These are phyloP conservation scores for Camptophora hylomeconis DNA, from an alignment of 2,329 filamentous ascomycete species.

Conservation along the genomic window DNA sequence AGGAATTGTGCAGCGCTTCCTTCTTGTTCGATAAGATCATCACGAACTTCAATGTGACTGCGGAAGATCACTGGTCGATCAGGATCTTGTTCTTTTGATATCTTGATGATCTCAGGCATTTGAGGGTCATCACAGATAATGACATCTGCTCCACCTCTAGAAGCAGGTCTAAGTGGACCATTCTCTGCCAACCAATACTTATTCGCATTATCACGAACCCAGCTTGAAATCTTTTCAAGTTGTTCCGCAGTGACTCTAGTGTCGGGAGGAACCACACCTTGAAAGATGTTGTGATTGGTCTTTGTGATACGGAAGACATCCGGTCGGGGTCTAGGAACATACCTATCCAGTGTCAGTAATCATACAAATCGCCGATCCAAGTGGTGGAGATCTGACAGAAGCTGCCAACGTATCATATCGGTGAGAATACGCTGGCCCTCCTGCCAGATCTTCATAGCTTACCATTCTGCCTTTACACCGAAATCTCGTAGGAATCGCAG, in stretches of 20 bases:
- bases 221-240: slow-evolving; percentile 50
- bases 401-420: no score
- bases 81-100: slow-evolving; percentile 59
- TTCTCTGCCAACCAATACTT: slow-evolving; percentile 59
- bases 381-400: no score
- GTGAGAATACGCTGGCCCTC: slow-evolving; percentile 19
- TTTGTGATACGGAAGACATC: slow-evolving; percentile 75
- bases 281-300: slow-evolving; percentile 78
- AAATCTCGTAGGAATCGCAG: slow-evolving; percentile 56
- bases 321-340: slow-evolving; percentile 65
- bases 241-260: slow-evolving; percentile 53
- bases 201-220: slow-evolving; percentile 61
- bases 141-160: slow-evolving; percentile 61
- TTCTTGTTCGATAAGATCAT: slow-evolving; percentile 51
- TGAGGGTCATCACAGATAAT: slow-evolving; percentile 73
- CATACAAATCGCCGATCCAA: not conserved
- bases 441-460: slow-evolving; percentile 34
- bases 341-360: slow-evolving; percentile 26
- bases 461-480: slow-evolving; percentile 62
- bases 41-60: slow-evolving; percentile 71
- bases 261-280: slow-evolving; percentile 56
- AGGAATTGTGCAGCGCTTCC: slow-evolving; percentile 58
- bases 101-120: slow-evolving; percentile 65
- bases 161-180: slow-evolving; percentile 51
- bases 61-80: slow-evolving; percentile 67